phyloP scores from a whole-genome alignment of 805 yeast species.

The Monosporozyma solicola region DNA sequence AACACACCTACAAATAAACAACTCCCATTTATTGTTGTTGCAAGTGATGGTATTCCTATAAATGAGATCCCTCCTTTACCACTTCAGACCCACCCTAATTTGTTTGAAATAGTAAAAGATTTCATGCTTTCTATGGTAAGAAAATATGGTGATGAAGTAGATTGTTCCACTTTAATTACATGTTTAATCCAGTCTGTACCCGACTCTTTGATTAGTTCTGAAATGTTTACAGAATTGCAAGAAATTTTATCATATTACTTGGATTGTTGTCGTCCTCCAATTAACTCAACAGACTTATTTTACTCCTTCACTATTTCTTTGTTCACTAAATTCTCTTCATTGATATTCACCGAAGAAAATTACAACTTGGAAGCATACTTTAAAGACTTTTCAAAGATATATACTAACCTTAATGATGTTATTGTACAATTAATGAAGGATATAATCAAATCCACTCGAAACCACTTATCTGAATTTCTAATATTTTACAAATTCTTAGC shows the following conservation, averaged over 20 bases:
- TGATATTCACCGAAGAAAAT: background rate
- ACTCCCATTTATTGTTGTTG: conserved; percentile 17
- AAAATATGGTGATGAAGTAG: background rate
- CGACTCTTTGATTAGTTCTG: background rate
- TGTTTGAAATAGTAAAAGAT: background rate
- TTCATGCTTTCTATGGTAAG: background rate
- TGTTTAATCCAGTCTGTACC: background rate
- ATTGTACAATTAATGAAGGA: background rate
- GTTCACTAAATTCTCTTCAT: background rate
- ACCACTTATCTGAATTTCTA: conserved; percentile 2
- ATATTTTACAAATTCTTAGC: conserved; percentile 8
- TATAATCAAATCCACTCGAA: background rate
- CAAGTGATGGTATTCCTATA: conserved; percentile 10
- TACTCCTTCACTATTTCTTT: background rate
- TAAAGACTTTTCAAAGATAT: background rate
- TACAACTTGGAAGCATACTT: background rate
- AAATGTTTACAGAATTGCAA: background rate
- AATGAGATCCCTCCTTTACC: background rate
- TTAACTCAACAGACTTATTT: background rate
- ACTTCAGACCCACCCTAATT: background rate
- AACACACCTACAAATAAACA: background rate
- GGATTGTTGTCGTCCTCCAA: background rate
- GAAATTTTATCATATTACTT: background rate
- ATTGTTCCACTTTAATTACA: background rate
- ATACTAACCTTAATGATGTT: background rate